Base-by-base conservation (phyloP, 192 early-diverging fungal species). In the Podila horticola region DNA sequence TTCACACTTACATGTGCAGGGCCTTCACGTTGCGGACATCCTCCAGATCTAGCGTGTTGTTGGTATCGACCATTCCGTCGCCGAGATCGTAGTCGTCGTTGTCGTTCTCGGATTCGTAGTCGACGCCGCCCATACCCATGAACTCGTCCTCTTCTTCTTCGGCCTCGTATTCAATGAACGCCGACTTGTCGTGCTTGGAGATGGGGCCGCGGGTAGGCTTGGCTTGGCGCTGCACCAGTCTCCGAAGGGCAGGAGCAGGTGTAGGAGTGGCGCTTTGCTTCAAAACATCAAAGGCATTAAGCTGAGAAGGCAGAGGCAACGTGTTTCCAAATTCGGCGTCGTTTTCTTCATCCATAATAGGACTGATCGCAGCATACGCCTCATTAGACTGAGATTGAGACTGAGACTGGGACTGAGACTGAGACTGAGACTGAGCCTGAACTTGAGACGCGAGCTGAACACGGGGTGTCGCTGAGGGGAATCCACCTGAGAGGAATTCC, bases 121-220 rank as follows among this genome's bases (percentile, higher is more conserved):
- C 82, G 36, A 75, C 45, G 7, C 82, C 82, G 52, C 82, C 82
- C 74, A 72, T 83, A 9, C 82, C 82, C 66, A 68, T 83, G 30
- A 64, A 34, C 48, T 83, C 82, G 30, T 83, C 82, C 24, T 83
- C 82, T 62, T 74, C 72, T 69, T 83, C 82, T 62, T 75, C 82
- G 64, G 82, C 82, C 41, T 83, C 82, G 33, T 83, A 74, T 66
- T 83, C 82, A 52, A 83, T 83, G 50, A 68, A 83, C 0, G 66
- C 65, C 5, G 82, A 75, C 52, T 75, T 83, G 9, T 62, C 33
- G 11, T 38, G 29, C 58, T 72, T 82, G 17, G 66, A 45, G 11
- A 69, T 26, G 11, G 55, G 20, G 19, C 22, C 67, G 7, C 74
- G 74, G n/a, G 12, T 11, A 4, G 49, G 60, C 17, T 73, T 81